phyloP scores from a whole-genome alignment of 2,329 filamentous ascomycete species.

The Botrytis medusae region DNA sequence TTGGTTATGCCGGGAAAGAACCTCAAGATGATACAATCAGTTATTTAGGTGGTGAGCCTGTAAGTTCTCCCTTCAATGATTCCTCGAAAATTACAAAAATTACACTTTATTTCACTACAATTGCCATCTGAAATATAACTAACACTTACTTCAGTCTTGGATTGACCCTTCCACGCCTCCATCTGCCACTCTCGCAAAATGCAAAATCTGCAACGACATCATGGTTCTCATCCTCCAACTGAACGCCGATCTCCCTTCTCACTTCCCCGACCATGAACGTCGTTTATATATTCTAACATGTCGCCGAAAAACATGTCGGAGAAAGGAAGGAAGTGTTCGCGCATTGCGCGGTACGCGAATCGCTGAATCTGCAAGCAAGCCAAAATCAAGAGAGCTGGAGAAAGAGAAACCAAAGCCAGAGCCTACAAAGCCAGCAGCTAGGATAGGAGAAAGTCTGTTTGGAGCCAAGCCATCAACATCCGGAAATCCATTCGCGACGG shows the following conservation, averaged over 20 bases:
- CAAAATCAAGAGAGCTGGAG: slow-evolving; percentile 1
- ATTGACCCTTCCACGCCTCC: slow-evolving; percentile 69
- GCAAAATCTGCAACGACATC: slow-evolving; percentile 79
- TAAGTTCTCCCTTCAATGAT: slow-evolving; percentile 48
- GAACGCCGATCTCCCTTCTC: slow-evolving; percentile 83
- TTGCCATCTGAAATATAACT: neutral
- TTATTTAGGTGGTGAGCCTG: slow-evolving; percentile 82
- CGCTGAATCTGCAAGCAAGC: slow-evolving; percentile 20
- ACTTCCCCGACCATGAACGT: slow-evolving; percentile 83
- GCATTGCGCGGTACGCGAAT: slow-evolving; percentile 68
- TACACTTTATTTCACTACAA: neutral
- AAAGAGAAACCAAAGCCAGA: slow-evolving; percentile 37
- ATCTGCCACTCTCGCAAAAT: slow-evolving; percentile 75
- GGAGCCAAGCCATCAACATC: slow-evolving; percentile 54
- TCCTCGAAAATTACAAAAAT: neutral
- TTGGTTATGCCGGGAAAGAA: slow-evolving; percentile 85
- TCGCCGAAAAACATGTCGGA: slow-evolving; percentile 71
- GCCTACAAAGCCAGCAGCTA: slow-evolving; percentile 32
- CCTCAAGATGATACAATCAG: slow-evolving; percentile 74
- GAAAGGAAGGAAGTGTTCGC: slow-evolving; percentile 79
- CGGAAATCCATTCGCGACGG: slow-evolving; percentile 56
- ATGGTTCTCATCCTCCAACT: slow-evolving; percentile 88
- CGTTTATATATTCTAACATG: slow-evolving; percentile 87
- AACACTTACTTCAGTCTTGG: slow-evolving; percentile 65
- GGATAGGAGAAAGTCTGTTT: slow-evolving; percentile 68